Percentiles rank a stretch among this genome's conserved stretches.
phyloP scores from a whole-genome alignment of 768 basidiomycete species.

The Kwoniella bestiolae region DNA sequence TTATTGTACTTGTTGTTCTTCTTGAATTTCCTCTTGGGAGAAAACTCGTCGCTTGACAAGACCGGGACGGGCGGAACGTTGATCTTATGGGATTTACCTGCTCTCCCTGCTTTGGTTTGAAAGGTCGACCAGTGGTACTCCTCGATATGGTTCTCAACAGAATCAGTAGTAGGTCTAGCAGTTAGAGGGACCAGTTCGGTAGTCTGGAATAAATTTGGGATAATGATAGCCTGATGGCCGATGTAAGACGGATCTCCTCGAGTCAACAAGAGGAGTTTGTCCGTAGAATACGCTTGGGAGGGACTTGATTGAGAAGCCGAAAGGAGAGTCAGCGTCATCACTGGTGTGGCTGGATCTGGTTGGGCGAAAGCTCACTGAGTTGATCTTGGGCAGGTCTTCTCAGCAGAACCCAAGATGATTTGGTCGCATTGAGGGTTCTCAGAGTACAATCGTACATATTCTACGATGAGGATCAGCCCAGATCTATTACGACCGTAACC shows the following conservation, averaged over 20 bases:
- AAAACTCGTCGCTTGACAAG: background rate
- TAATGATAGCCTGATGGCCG: background rate
- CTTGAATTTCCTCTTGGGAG: slow-evolving; percentile 3
- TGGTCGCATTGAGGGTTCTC: slow-evolving; percentile 42
- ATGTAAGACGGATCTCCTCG: background rate
- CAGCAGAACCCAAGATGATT: slow-evolving; percentile 38
- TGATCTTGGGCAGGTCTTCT: background rate
- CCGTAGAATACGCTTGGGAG: background rate
- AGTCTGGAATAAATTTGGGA: slow-evolving; percentile 41
- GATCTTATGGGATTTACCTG: background rate
- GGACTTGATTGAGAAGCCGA: background rate
- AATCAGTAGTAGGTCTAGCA: background rate
- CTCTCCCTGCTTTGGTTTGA: background rate
- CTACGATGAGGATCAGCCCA: slow-evolving; percentile 1
- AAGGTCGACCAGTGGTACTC: slow-evolving; percentile 1
- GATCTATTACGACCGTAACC: too few species aligned
- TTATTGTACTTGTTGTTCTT: slow-evolving; percentile 9
- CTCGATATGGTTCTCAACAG: slow-evolving; percentile 5
- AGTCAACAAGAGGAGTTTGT: background rate
- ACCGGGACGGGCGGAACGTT: slow-evolving; percentile 13
- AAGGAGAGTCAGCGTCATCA: background rate
- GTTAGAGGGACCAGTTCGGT: slow-evolving; percentile 16
- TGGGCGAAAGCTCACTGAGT: too few species aligned
- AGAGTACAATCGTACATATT: slow-evolving; percentile 39
- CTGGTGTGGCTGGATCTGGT: background rate